Conservation (phyloP, 257 asterid genomes). For the Phtheirospermum japonicum region DNA sequence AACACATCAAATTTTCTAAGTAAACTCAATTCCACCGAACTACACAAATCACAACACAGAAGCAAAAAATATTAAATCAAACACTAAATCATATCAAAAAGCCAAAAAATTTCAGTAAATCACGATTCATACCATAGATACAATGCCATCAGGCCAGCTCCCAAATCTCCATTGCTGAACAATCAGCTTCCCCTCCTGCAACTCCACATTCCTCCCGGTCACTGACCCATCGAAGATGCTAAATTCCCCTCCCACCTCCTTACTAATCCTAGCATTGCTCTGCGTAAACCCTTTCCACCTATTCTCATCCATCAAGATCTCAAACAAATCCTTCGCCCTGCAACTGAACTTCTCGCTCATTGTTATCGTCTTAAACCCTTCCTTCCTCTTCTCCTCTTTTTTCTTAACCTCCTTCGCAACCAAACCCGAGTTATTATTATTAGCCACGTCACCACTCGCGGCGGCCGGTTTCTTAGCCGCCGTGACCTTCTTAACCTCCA, state of each 20-base stretch:
- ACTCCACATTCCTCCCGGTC: slow-evolving; percentile 71
- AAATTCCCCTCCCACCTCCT: slow-evolving; percentile 85
- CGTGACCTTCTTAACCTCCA: slow-evolving; percentile 59
- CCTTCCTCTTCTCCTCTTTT: slow-evolving; percentile 61
- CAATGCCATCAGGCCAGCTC: slow-evolving; percentile 86
- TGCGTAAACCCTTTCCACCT: slow-evolving; percentile 96
- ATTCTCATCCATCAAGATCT: slow-evolving; percentile 92
- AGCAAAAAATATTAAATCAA: neutral
- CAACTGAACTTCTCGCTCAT: slow-evolving; percentile 89
- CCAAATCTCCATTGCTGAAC: slow-evolving; percentile 95
- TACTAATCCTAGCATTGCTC: slow-evolving; percentile 88
- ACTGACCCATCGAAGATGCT: slow-evolving; percentile 86
- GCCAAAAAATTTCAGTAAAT: neutral
- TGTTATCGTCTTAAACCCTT: slow-evolving; percentile 84
- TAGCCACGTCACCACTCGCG: slow-evolving; percentile 16
- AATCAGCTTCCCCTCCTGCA: slow-evolving; percentile 76
- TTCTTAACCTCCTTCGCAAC: slow-evolving; percentile 40
- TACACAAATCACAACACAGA: neutral
- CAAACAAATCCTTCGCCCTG: slow-evolving; percentile 74
- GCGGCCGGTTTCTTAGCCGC: slow-evolving; percentile 39
- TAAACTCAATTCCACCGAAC: neutral
- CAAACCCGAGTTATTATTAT: neutral
- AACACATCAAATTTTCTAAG: neutral
- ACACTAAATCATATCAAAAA: neutral
- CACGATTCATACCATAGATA: slow-evolving; percentile 54